Evolutionary conservation across 257 asterid species (phyloP), one percentile per base, ranked within the genome.

Genomic region (Lithospermum erythrorhizon): DNA sequence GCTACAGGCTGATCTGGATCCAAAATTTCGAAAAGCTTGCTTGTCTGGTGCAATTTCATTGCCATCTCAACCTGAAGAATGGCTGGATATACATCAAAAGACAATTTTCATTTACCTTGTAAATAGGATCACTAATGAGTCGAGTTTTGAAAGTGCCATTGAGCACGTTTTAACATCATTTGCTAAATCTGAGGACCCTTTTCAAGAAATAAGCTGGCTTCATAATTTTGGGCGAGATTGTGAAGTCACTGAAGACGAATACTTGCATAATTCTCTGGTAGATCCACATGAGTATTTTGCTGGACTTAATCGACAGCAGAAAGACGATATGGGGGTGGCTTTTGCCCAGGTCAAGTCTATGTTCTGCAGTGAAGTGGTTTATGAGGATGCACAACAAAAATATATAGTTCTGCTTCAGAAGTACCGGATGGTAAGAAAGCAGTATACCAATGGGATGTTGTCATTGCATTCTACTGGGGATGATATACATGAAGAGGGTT

Each of bases 11-110:
- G 79, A 82, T 67, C 68, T 49, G 21, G 87, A 86, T 70, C 78
- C 81, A 15, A 65, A 59, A 0, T 86, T 82, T 65, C 89, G 81
- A 32, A 89, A 82, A 73, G 94, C 97, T 54, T 83, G 89, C 66
- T 76, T 86, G 80, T 83, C 86, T 63, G 89, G 90, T 47, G 84
- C 95, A 59, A 61, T 41, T 51, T 72, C 82, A 57, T 60, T 60
- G 21, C 66, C 83, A 37, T 62, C 79, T 24, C 65, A 54, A 24
- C 55, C 63, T 22, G 61, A 57, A 55, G 64, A 77, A 23, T 71
- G 83, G 81, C 86, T 83, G 22, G 47, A 35, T 49, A 11, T 66
- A 25, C 70, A 67, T 67, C 94, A 82, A 78, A 71, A 24, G 48
- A 29, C 61, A 60, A 71, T 73, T 68, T 89, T 86, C 71, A 55